A percentile compares a stretch with the other conserved stretches of the same genome.
Conservation (phyloP, 495 filamentous ascomycete species). For the Chaetomium cochliodes region DNA sequence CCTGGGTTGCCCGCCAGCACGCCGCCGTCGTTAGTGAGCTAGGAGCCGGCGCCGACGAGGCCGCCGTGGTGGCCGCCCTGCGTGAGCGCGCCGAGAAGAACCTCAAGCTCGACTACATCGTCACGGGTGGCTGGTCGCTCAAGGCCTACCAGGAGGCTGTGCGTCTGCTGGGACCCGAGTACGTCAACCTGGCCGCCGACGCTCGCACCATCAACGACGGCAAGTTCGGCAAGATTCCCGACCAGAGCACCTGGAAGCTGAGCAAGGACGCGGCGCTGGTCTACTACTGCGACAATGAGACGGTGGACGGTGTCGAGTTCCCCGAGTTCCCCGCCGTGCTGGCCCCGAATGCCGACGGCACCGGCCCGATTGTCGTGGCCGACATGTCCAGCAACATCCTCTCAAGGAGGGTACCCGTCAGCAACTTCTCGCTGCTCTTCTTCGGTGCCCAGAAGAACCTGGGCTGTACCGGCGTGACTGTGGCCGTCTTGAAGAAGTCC, state of each 20-base stretch:
- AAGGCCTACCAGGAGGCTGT: conserved; percentile 87
- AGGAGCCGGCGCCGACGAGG: conserved; percentile 43
- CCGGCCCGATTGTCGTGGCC: conserved; percentile 67
- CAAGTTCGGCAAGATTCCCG: conserved; percentile 86
- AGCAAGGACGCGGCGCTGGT: conserved; percentile 73
- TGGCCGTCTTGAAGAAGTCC: conserved; percentile 74
- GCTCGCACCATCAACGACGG: conserved; percentile 66
- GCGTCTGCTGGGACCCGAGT: conserved; percentile 68
- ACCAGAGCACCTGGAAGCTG: conserved; percentile 72
- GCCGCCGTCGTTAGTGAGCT: conserved; percentile 41
- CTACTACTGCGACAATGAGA: conserved; percentile 94
- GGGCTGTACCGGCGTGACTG: conserved; percentile 79
- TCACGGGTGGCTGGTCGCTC: conserved; percentile 89
- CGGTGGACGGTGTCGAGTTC: conserved; percentile 94
- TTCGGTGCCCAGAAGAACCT: conserved; percentile 91
- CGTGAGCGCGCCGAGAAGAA: conserved; percentile 61
- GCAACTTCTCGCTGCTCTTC: conserved; percentile 70
- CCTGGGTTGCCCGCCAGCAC: conserved; percentile 71
- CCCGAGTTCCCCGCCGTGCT: conserved; percentile 67
- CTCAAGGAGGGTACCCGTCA: conserved; percentile 62
- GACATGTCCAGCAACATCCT: conserved; percentile 87
- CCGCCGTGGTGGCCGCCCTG: conserved; percentile 53
- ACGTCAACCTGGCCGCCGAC: conserved; percentile 78
- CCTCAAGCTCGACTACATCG: conserved; percentile 81
- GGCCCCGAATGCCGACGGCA: conserved; percentile 54